Evolutionary conservation across 768 basidiomycete species (phyloP).

Genomic region (Russula griseocarnosa): DNA sequence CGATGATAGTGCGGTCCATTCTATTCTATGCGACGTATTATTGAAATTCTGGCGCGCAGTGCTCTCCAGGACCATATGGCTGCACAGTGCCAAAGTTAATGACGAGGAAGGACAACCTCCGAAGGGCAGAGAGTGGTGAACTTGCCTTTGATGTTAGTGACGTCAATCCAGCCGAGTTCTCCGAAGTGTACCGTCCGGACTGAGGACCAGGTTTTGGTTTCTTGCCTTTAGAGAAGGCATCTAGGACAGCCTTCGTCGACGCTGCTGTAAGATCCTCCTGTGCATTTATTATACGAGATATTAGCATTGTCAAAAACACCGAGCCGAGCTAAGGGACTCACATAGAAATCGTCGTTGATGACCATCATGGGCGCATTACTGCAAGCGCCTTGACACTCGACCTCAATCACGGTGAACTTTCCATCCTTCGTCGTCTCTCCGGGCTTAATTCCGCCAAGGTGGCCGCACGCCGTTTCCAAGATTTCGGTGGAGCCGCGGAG

Average conservation of each 20-base stretch:
- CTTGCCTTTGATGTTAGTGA: conserved; percentile 67
- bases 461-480: conserved; percentile 73
- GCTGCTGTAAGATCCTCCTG: conserved; percentile 82
- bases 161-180: conserved; percentile 91
- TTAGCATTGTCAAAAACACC: conserved; percentile 28
- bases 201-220: conserved; percentile 95
- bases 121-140: conserved; percentile 21
- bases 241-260: conserved; percentile 73
- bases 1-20: background rate
- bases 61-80: conserved; percentile 94
- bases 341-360: conserved; percentile 95
- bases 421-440: conserved; percentile 94
- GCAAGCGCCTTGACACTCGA: conserved; percentile 98
- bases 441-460: conserved; percentile 78
- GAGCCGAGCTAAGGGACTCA: conserved; percentile 34
- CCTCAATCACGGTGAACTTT: conserved; percentile 96
- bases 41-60: conserved; percentile 80
- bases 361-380: conserved; percentile 98
- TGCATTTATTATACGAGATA: background rate
- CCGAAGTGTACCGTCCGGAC: conserved; percentile 77
- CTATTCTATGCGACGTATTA: conserved; percentile 35
- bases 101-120: conserved; percentile 16
- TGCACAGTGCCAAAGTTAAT: conserved; percentile 33
- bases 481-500: conserved; percentile 88
- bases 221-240: conserved; percentile 73